phyloP scores from a whole-genome alignment of 2,329 filamentous ascomycete genomes.

The Sporothrix pallida region DNA sequence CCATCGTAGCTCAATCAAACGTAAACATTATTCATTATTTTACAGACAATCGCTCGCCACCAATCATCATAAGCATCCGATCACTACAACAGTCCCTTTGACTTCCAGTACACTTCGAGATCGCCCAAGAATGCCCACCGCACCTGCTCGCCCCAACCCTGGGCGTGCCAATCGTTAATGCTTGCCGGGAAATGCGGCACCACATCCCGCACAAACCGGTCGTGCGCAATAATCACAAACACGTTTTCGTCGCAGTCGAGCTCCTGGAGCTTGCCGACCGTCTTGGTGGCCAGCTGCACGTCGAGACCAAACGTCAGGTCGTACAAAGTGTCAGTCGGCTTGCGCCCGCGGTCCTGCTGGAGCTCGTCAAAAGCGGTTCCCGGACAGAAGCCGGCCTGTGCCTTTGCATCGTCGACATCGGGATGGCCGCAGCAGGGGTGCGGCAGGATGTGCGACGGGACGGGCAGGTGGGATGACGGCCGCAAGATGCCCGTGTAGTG shows the following conservation, averaged over 20 bases:
- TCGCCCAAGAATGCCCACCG: constrained; percentile 39
- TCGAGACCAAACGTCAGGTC: constrained; percentile 26
- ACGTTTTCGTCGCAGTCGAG: constrained; percentile 37
- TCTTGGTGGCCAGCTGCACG: constrained; percentile 30
- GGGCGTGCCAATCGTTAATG: constrained; percentile 35
- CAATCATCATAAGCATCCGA: background rate
- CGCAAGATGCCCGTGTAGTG: constrained; percentile 39
- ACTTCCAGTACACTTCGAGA: constrained; percentile 29
- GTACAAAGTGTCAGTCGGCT: constrained; percentile 30
- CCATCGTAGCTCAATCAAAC: background rate
- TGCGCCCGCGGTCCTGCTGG: constrained; percentile 19
- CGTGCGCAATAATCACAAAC: constrained; percentile 38
- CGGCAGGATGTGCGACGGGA: constrained; percentile 35
- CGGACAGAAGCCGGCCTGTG: constrained; percentile 23
- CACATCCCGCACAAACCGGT: constrained; percentile 33
- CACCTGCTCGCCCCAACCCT: constrained; percentile 36
- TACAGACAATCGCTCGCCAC: background rate
- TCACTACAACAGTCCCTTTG: constrained; percentile 19
- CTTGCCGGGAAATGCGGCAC: constrained; percentile 36
- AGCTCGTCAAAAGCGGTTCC: constrained; percentile 32
- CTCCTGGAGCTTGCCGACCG: constrained; percentile 36
- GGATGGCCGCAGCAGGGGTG: background rate
- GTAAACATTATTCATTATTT: constrained; percentile 6
- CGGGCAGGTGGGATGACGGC: constrained; percentile 35
- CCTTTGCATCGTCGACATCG: background rate